Conservation (phyloP, 1,139 yeast genomes). For the Yamadazyma dushanensis region DNA sequence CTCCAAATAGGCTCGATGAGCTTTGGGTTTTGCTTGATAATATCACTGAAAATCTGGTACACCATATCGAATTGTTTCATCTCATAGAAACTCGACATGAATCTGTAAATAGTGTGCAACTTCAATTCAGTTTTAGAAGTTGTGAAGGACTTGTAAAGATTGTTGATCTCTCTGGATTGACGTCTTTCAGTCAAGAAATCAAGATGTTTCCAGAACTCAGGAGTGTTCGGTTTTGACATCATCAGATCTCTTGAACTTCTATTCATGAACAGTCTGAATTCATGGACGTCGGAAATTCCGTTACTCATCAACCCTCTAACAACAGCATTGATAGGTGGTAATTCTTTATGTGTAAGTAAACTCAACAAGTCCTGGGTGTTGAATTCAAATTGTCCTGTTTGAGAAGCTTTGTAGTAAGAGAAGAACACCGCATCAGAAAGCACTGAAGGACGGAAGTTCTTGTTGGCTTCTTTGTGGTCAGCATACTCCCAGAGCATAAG, state of each 20-base stretch:
- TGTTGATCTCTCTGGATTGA: not conserved
- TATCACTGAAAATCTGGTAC: slow-evolving; percentile 33
- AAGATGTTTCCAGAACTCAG: slow-evolving; percentile 3
- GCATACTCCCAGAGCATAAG: slow-evolving; percentile 1
- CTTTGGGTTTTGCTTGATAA: slow-evolving; percentile 27
- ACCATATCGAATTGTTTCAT: slow-evolving; percentile 31
- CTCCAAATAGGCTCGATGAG: slow-evolving; percentile 39
- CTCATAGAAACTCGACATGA: slow-evolving; percentile 38
- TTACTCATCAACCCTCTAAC: not conserved
- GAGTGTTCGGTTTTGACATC: slow-evolving; percentile 11
- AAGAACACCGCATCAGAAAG: slow-evolving; percentile 30
- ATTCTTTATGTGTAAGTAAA: slow-evolving; percentile 28
- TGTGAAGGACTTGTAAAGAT: slow-evolving; percentile 2
- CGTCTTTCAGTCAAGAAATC: slow-evolving; percentile 2
- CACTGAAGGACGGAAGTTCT: not conserved
- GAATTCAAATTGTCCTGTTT: slow-evolving; percentile 23
- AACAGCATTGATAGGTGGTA: slow-evolving; percentile 19
- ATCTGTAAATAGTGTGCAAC: slow-evolving; percentile 28
- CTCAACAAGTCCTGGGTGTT: slow-evolving; percentile 27
- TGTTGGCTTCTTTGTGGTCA: slow-evolving; percentile 10
- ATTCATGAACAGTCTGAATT: slow-evolving; percentile 1
- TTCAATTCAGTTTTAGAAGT: slow-evolving; percentile 14
- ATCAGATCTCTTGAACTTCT: not conserved
- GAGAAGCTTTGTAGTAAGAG: slow-evolving; percentile 34
- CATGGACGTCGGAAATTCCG: slow-evolving; percentile 5